A percentile compares a stretch with the other conserved stretches of the same genome.
Conservation (phyloP, 495 filamentous ascomycete species). For the Talaromyces trachyspermus region DNA sequence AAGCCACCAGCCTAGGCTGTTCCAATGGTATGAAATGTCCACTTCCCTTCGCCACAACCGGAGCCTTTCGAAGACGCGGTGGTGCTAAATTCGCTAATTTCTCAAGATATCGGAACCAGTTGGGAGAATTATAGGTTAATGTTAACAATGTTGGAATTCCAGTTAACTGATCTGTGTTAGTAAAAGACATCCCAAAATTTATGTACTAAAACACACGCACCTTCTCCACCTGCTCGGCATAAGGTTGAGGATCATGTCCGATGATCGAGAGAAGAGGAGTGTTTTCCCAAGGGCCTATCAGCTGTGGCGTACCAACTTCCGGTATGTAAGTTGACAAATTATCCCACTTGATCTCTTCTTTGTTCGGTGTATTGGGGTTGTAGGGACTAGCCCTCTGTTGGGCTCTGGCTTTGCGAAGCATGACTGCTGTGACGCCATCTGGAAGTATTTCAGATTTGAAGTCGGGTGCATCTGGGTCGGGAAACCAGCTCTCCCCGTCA, state of each 20-base stretch:
- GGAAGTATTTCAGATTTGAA: neutral
- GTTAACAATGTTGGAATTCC: neutral
- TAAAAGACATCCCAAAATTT: neutral
- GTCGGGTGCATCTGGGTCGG: neutral
- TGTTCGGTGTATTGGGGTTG: neutral
- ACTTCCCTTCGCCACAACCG: neutral
- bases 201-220: neutral
- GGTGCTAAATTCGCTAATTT: neutral
- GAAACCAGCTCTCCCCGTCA: neutral
- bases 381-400: neutral
- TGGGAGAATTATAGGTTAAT: neutral
- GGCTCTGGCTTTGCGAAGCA: neutral
- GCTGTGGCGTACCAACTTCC: neutral
- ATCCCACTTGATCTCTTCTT: neutral
- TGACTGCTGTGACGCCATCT: neutral
- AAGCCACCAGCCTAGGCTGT: neutral
- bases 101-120: neutral
- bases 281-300: neutral
- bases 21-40: conserved; percentile 2
- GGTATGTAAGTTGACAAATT: neutral
- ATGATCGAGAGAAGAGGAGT: neutral
- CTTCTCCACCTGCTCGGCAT: neutral
- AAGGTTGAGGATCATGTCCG: neutral
- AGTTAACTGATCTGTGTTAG: neutral
- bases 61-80: neutral